Evolutionary conservation across 1,139 yeast species (phyloP), one percentile per base, ranked within the genome.

Genomic region (Taphrina flavorubra): DNA sequence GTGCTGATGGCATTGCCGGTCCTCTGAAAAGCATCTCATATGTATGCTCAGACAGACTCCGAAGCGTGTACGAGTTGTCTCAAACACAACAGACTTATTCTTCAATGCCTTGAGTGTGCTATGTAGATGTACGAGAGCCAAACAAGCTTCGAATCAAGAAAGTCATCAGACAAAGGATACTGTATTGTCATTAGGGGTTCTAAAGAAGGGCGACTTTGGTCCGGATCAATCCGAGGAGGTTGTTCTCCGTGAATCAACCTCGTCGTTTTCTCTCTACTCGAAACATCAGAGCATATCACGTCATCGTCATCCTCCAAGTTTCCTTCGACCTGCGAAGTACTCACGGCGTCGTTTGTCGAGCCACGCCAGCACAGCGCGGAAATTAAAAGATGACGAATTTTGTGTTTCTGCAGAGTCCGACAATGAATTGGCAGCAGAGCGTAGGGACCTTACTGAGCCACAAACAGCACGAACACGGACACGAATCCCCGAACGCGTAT

Each of bases 31-130:
- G 36, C 36, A 20, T 20, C 13, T 10, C 53, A 49, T 49, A 49
- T 49, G 57, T 34, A 53, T 53, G 57, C 57, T 53, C 57, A 34
- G 57, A 53, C 57, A 53, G 57, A 53, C 57, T 37, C 13, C 57
- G 6, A 34, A 53, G 25, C 57, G 42, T 34, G 42, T 36, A 14
- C 57, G 42, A 14, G 42, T 7, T n/a, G 14, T 18, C 42, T 53
- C 57, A n/a, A 36, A 34, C 42, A 53, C 57, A n/a, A 37, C 20
- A 37, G 36, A 36, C 42, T 6, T 36, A 8, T 53, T 53, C 42
- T 53, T 53, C 42, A 18, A 36, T 6, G 57, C 57, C 6, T 16
- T 53, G 42, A 36, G 20, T 8, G 6, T 11, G n/a, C 36, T 49
- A n/a, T 49, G 36, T n/a, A 49, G n/a, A 18, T 49, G 53, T 25